Conservation (phyloP, 352 stramenopile species). For the Pythium myriotylum region DNA sequence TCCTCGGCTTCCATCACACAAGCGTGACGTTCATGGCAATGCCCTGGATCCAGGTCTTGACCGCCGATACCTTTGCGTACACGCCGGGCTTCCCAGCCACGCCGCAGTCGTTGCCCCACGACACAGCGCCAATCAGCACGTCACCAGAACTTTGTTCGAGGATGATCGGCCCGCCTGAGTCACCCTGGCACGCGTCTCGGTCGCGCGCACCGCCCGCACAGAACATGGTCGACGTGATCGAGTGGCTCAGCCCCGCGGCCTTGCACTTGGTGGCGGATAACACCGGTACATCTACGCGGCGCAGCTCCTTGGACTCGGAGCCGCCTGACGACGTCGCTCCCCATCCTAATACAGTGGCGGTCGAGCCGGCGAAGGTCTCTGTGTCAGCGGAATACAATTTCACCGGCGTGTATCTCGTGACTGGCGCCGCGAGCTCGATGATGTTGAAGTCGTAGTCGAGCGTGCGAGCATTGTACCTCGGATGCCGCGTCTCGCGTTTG, state of each 20-base stretch:
- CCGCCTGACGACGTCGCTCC: not conserved
- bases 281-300: not conserved
- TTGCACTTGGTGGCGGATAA: not conserved
- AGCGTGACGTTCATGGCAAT: not conserved
- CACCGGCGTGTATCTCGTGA: not conserved
- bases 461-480: not conserved
- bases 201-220: conserved; percentile 5
- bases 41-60: conserved; percentile 27
- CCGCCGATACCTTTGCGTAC: conserved; percentile 26
- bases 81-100: conserved; percentile 29
- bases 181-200: conserved; percentile 26
- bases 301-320: not conserved
- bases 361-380: not conserved
- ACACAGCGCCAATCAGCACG: conserved; percentile 30
- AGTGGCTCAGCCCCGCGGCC: not conserved
- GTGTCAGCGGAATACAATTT: not conserved
- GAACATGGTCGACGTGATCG: conserved; percentile 12
- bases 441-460: not conserved
- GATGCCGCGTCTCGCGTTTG: conserved; percentile 1
- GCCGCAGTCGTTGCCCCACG: conserved; percentile 38
- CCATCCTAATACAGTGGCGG: conserved; percentile 1
- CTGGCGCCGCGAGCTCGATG: conserved; percentile 4
- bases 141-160: conserved; percentile 3
- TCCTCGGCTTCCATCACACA: not conserved
- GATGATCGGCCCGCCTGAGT: conserved; percentile 24